Evolutionary conservation across 169 alveolate genomes (phyloP).

Genomic region (Plasmodium knowlesi): DNA sequence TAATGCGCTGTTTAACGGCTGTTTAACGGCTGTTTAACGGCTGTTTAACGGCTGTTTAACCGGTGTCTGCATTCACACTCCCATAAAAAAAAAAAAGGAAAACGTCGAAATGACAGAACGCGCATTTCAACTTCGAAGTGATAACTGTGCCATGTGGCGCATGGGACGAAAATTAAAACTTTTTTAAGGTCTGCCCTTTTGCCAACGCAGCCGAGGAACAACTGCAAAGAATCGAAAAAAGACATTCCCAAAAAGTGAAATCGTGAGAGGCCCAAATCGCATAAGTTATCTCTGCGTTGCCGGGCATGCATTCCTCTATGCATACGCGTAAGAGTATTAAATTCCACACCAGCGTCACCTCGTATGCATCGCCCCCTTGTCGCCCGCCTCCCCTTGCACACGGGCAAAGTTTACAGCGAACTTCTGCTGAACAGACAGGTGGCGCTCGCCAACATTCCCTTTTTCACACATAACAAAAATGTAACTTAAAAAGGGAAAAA

Average conservation of each 20-base stretch:
- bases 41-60: neutral
- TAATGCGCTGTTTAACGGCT: neutral
- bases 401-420: neutral
- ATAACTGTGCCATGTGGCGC: neutral
- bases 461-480: neutral
- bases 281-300: neutral
- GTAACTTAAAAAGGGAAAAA: neutral
- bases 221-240: neutral
- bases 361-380: neutral
- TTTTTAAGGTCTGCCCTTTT: neutral
- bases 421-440: neutral
- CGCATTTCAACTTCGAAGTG: neutral
- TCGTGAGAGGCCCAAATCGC: neutral
- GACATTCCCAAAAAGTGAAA: neutral
- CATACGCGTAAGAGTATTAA: neutral
- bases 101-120: neutral
- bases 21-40: neutral
- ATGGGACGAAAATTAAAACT: neutral
- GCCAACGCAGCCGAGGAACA: neutral
- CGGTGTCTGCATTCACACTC: neutral
- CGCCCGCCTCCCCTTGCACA: too few species aligned
- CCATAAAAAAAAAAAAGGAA: neutral
- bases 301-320: neutral
- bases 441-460: neutral
- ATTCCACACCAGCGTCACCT: neutral